Base-by-base conservation (phyloP, 129 eudicot genomes). In the Pseudognaphalium luteoalbum region DNA sequence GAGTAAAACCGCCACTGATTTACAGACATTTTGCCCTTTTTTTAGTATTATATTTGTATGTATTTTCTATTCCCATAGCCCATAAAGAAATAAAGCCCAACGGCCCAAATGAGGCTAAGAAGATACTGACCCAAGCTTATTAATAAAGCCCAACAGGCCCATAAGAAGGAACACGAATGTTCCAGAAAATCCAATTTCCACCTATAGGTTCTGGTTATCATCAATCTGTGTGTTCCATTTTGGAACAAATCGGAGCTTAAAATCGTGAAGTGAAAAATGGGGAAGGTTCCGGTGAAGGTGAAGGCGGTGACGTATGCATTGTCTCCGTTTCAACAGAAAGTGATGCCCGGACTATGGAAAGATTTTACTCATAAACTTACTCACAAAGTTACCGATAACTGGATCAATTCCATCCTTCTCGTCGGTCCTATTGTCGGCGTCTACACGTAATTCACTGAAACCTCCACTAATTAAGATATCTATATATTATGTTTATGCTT, bases 321-420 rank as follows among this genome's bases (percentile, higher is more conserved):
- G 3, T 93, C 98, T 7, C 98, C 98, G 15, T 93, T 86, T 79
- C 98, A 93, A 81, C 98, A 93, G 79, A 88, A 93, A 83, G 85
- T 90, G 63, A 93, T 93, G 98, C 81, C 97, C 1, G 98, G 98
- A 3, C 92, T 93, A 60, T 90, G 95, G 97, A 93, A 93, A 33
- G 88, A 93, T 15, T 47, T 87, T 17, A 68, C 91, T 0, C 82
- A 81, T 5, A 93, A 93, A 81, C 65, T 88, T 75, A 77, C 84
- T n/a, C 96, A 93, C 86, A 93, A 88, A 84, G 82, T 90, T 85
- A 64, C 86, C 69, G 97, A 88, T 0, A 88, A 90, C 67, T 90
- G 98, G 97, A 9, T 90, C 74, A 83, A 50, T 82, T 81, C 95
- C 52, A 57, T 88, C 33, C 97, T 93, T 75, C 78, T 90, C 34